phyloP scores from a whole-genome alignment of 768 basidiomycete genomes.

The Termitomyces sp. region DNA sequence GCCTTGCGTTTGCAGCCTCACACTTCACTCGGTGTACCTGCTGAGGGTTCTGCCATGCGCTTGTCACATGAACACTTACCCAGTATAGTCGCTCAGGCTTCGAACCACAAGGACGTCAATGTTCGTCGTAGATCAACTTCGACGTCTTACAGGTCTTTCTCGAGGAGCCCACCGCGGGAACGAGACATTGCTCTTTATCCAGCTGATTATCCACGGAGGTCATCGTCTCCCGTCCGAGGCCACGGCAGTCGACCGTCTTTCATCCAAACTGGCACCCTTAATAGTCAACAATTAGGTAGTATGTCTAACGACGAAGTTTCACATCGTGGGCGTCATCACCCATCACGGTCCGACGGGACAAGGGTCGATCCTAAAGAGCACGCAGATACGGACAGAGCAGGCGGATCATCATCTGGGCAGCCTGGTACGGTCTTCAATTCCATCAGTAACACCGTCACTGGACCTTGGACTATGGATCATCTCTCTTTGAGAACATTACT shows the following conservation, averaged over 20 bases:
- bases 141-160: slow-evolving; percentile 2
- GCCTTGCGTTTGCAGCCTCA: not conserved
- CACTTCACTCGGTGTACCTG: not conserved
- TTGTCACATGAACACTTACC: not conserved
- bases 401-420: not conserved
- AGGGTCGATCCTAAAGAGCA: not conserved
- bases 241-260: not conserved
- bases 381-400: not conserved
- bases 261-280: not conserved
- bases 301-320: not conserved
- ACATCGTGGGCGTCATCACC: not conserved
- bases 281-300: not conserved
- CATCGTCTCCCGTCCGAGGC: not conserved
- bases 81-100: not conserved
- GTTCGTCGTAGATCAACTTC: not conserved
- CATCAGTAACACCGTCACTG: not conserved
- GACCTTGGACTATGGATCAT: slow-evolving; percentile 8
- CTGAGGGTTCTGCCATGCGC: not conserved
- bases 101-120: not conserved
- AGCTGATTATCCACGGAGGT: not conserved
- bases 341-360: not conserved
- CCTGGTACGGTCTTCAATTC: not conserved
- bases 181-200: not conserved
- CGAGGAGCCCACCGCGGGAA: not conserved
- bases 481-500: not conserved